A percentile compares a stretch with the other conserved stretches of the same genome.
Evolutionary conservation across 2,329 filamentous ascomycete species (phyloP).

Genomic region (Exophiala spinifera): DNA sequence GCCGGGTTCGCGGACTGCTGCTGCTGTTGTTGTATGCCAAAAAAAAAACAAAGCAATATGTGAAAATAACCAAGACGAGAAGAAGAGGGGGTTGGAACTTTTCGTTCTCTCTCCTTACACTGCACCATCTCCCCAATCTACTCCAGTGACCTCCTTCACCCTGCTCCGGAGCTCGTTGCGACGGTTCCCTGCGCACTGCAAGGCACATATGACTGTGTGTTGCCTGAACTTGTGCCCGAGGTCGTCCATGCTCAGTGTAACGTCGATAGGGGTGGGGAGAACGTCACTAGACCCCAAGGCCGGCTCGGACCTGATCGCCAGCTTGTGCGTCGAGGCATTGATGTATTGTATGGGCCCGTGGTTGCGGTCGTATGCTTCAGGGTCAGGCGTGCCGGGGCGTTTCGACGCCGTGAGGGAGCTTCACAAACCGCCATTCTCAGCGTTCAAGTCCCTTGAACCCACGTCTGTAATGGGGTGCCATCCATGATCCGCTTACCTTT

Average conservation of each 20-base stretch:
- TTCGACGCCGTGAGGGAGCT: neutral
- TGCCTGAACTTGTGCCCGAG: constrained; percentile 49
- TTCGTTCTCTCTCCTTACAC: constrained; percentile 37
- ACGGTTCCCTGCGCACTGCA: constrained; percentile 60
- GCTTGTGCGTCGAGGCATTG: constrained; percentile 33
- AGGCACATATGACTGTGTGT: constrained; percentile 52
- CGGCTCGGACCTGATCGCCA: constrained; percentile 37
- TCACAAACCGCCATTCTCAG: no score
- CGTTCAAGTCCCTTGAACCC: neutral
- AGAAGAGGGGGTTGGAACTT: no score
- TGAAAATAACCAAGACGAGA: no score
- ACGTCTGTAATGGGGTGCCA: neutral
- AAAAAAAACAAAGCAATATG: no score
- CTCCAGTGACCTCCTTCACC: constrained; percentile 57
- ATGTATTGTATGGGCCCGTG: constrained; percentile 52
- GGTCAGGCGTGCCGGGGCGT: neutral
- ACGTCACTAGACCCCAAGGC: constrained; percentile 32
- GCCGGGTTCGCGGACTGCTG: no score
- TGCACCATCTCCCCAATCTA: constrained; percentile 60
- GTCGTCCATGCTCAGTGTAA: constrained; percentile 44
- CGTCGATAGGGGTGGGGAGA: constrained; percentile 34
- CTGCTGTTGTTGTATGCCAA: no score
- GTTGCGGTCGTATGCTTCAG: constrained; percentile 53
- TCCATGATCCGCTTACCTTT: constrained; percentile 1
- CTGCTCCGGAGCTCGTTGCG: constrained; percentile 59